A percentile compares a stretch with the other conserved stretches of the same genome.
These are phyloP conservation scores for Xylaria sp. DNA, from an alignment of 2,329 filamentous ascomycete genomes.

Conservation along the genomic window DNA sequence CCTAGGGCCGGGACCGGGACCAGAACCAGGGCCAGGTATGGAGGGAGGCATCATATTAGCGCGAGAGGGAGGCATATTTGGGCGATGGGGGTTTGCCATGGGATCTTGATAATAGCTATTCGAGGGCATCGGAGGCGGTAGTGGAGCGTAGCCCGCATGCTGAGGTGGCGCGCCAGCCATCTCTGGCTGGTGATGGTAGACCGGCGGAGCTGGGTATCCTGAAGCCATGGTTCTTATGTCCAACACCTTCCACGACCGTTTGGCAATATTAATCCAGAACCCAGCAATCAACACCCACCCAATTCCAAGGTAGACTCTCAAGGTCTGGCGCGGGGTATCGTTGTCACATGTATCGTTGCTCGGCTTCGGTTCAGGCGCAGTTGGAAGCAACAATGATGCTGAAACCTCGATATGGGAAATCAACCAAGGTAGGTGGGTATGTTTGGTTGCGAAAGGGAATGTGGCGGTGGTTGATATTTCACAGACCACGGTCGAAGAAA, in stretches of 20 bases:
- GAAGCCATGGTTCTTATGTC: conserved; percentile 38
- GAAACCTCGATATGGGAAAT: not conserved
- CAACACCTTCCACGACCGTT: conserved; percentile 16
- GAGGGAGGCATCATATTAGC: conserved; percentile 39
- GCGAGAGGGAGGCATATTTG: conserved; percentile 41
- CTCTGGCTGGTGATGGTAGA: conserved; percentile 39
- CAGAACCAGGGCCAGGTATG: conserved; percentile 36
- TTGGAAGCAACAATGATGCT: not conserved
- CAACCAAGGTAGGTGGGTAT: not conserved
- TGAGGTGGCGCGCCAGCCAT: conserved; percentile 38
- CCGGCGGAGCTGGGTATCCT: conserved; percentile 40
- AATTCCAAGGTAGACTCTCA: not conserved
- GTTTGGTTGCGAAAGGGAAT: not conserved
- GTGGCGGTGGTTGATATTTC: not conserved
- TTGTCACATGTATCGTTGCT: conserved; percentile 16
- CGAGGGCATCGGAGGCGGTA: conserved; percentile 40
- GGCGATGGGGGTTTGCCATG: conserved; percentile 39
- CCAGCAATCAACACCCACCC: conserved; percentile 11
- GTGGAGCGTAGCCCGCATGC: conserved; percentile 39
- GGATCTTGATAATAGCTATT: conserved; percentile 39
- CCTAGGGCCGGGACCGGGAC: conserved; percentile 35
- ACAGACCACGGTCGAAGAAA: not conserved
- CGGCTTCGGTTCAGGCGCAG: not conserved
- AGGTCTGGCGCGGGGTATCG: conserved; percentile 9
- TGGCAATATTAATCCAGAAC: conserved; percentile 20